Base-by-base conservation (phyloP, 1,284 basidiomycete species). In the Cutaneotrichosporon sp. region DNA sequence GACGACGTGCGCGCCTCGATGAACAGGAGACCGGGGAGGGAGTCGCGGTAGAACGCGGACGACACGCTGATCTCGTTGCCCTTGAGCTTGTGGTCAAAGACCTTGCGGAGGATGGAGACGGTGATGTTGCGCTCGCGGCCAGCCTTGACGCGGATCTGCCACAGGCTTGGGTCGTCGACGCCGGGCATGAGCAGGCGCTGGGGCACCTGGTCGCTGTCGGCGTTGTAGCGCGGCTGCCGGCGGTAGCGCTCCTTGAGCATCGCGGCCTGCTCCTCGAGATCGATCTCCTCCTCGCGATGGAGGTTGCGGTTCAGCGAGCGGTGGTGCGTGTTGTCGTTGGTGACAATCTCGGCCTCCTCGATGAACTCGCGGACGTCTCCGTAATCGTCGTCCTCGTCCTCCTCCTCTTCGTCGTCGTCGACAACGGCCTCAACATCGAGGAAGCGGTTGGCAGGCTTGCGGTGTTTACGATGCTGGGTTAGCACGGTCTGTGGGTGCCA, bases 111-210 rank as follows among this genome's bases (percentile, higher is more conserved):
- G 56, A 99, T 86, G 76, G 91, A 94, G 78, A 94, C 91, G 49
- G 97, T 89, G 62, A 99, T 88, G 55, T 95, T 92, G 46, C 90
- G 86, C 81, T 99, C 95, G 63, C 92, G 87, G 18, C 95, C 95
- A 54, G 88, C 86, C 85, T 94, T 94, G 71, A 95, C 93, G 69
- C 91, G 86, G 57, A 99, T 88, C 80, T 95, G 93, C 93, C 94
- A 99, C 68, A 99, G 81, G 74, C 87, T 95, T 7, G 95, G 91
- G 77, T 99, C 95, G 63, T 97, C 89, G 8, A 97, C 93, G 16
- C 90, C 91, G 36, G 95, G 95, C 95, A 99, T 98, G 49, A 97
- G 84, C 52, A 97, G 81, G n/a, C 93, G 86, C 74, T 98, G 94
- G 0, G 97, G 95, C 34, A 98, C 88, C 69, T 92, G 90, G 73